These are phyloP conservation scores for Carex arenaria DNA, from an alignment of 202 grass and related monocot species.

Conservation along the genomic window DNA sequence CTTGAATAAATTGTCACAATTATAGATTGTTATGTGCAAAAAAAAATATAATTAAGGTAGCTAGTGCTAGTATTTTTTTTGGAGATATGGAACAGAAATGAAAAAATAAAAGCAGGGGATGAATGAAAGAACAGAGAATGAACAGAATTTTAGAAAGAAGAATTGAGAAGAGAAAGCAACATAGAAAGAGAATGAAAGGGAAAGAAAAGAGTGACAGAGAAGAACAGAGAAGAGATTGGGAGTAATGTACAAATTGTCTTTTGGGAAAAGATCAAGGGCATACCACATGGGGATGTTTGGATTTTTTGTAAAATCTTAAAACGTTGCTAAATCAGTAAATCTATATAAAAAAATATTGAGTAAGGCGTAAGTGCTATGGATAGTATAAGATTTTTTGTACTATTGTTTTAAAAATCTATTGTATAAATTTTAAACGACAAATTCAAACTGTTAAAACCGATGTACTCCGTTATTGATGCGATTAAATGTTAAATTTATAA, in stretches of 20 bases:
- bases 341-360: background rate
- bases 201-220: background rate
- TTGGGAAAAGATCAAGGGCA: conserved; percentile 9
- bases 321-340: background rate
- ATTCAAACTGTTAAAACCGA: no score
- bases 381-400: no score
- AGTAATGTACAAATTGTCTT: conserved; percentile 10
- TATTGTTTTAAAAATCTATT: no score
- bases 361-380: no score
- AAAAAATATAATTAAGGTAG: background rate
- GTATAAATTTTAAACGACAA: no score
- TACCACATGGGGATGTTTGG: conserved; percentile 42
- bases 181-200: background rate
- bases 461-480: no score
- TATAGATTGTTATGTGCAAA: background rate
- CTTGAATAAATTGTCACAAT: background rate
- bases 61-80: background rate
- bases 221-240: conserved; percentile 9
- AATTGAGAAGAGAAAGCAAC: background rate
- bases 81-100: background rate
- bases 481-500: no score
- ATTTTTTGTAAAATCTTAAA: conserved; percentile 7
- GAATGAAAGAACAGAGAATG: background rate
- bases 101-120: background rate
- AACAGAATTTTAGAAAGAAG: background rate